These are phyloP conservation scores for Pseudogymnoascus sp. DNA, from an alignment of 2,329 filamentous ascomycete species.

Conservation along the genomic window DNA sequence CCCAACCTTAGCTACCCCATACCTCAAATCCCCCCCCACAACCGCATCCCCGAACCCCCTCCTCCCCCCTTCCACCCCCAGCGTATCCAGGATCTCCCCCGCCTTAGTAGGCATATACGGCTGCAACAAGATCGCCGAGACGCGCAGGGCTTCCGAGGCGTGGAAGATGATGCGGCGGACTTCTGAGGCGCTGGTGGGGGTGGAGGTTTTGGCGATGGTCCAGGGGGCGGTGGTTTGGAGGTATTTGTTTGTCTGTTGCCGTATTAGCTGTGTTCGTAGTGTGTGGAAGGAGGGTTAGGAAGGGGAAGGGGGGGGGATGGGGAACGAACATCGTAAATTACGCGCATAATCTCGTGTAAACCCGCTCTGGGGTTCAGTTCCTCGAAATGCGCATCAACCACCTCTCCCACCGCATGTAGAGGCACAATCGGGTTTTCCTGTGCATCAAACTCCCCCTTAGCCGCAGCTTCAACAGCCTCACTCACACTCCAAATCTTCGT, in stretches of 20 bases:
- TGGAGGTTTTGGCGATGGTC: conserved; percentile 39
- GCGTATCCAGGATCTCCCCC: conserved; percentile 59
- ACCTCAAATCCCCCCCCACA: conserved; percentile 57
- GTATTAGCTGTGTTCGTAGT: conserved; percentile 11
- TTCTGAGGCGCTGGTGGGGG: conserved; percentile 29
- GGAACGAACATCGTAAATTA: conserved; percentile 50
- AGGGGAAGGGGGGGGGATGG: too few species aligned
- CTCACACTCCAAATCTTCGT: conserved; percentile 51
- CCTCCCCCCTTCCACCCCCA: conserved; percentile 58
- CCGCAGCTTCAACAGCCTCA: conserved; percentile 34
- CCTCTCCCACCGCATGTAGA: conserved; percentile 32
- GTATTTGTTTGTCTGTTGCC: conserved; percentile 56
- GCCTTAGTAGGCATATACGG: conserved; percentile 84
- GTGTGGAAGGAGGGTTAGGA: too few species aligned
- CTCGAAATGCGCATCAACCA: conserved; percentile 50
- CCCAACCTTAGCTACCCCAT: conserved; percentile 41
- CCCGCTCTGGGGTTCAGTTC: conserved; percentile 55
- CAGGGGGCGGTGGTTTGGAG: conserved; percentile 61
- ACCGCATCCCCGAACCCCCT: conserved; percentile 55
- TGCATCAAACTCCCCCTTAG: conserved; percentile 14
- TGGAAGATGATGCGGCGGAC: conserved; percentile 59
- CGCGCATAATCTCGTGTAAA: conserved; percentile 53
- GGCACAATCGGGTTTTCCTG: conserved; percentile 30
- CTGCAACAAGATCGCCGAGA: conserved; percentile 76
- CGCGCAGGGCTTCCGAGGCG: conserved; percentile 65